Evolutionary conservation across 108 stramenopile species (phyloP), one percentile per base, ranked within the genome.

Genomic region (Schizochytrium sp.): DNA sequence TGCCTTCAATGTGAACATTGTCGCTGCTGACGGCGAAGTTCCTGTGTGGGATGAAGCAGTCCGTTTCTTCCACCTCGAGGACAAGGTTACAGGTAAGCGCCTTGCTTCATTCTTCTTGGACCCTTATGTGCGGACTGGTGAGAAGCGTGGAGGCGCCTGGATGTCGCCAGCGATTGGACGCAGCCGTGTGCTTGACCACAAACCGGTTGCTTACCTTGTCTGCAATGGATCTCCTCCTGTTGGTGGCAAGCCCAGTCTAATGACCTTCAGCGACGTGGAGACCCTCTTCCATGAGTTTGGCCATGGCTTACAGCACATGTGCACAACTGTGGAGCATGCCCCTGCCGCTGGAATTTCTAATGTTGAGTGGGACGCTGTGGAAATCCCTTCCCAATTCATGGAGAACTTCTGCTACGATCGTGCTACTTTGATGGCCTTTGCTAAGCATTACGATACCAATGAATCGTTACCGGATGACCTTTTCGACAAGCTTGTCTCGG

Each of bases 201-300:
- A 95, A 61, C 98, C 99, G 3, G 97, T 98, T 15, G 99, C 99
- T 2, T 98, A 99, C 93, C 90, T 99, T 76, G 98, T 98, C 5
- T 98, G 98, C 96, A 99, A 99, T 88, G 98, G 98, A n/a, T 96
- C 96, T 56, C 98, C 98, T 45, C 99, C 98, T 15, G 96, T 98
- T 17, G 98, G 95, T 28, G 94, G 95, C 55, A 96, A 94, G 88
- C 99, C 99, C 28, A 95, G 95, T 60, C 96, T 99, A 83, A 98
- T 99, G 99, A 97, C 98, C 5, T 99, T 99, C 91, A 92, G 95
- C 19, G 98, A 99, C 91, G 98, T 98, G 42, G 96, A 98, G 89
- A 99, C 99, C 10, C 93, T 99, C 56, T 98, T 98, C 90, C 99
- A 99, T 72, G 99, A 99, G 91, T 94, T 95, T 46, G 95, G 98